A percentile compares a stretch with the other conserved stretches of the same genome.
phyloP scores from a whole-genome alignment of 495 filamentous ascomycete genomes.

The Apiosordaria backusii region DNA sequence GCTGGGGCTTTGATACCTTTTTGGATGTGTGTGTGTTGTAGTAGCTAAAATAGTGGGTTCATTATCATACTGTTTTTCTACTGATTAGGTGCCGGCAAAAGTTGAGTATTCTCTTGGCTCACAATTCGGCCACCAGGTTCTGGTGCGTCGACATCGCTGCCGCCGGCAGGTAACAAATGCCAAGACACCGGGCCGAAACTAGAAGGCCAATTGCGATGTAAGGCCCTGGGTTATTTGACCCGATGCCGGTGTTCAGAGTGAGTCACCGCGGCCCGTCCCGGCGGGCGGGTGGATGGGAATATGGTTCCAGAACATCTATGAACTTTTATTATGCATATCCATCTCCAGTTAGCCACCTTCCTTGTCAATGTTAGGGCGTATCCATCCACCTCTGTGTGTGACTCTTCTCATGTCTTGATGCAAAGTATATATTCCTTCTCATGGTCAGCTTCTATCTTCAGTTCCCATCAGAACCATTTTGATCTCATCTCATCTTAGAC shows the following conservation, averaged over 20 bases:
- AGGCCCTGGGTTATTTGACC: too few species aligned
- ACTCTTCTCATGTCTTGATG: too few species aligned
- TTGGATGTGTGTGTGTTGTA: too few species aligned
- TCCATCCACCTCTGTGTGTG: too few species aligned
- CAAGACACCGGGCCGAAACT: neutral
- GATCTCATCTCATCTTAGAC: neutral
- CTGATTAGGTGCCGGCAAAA: too few species aligned
- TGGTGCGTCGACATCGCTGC: neutral
- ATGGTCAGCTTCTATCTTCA: neutral
- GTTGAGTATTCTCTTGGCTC: too few species aligned
- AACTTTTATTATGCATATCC: neutral
- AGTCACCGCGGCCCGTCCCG: neutral
- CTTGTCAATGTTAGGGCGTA: neutral
- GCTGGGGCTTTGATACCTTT: slow-evolving; percentile 29
- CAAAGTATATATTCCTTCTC: neutral
- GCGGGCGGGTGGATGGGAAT: neutral
- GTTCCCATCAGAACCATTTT: neutral
- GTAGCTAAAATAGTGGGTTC: too few species aligned
- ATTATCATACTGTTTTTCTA: too few species aligned
- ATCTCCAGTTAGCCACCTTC: neutral
- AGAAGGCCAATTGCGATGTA: too few species aligned
- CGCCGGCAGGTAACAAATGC: neutral
- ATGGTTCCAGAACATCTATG: neutral
- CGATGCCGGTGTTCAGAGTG: neutral
- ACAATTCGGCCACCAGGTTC: too few species aligned